Evolutionary conservation across 78 protist genomes (phyloP), one percentile per base, ranked within the genome.

Genomic region (Mastigamoeba balamuthi): DNA sequence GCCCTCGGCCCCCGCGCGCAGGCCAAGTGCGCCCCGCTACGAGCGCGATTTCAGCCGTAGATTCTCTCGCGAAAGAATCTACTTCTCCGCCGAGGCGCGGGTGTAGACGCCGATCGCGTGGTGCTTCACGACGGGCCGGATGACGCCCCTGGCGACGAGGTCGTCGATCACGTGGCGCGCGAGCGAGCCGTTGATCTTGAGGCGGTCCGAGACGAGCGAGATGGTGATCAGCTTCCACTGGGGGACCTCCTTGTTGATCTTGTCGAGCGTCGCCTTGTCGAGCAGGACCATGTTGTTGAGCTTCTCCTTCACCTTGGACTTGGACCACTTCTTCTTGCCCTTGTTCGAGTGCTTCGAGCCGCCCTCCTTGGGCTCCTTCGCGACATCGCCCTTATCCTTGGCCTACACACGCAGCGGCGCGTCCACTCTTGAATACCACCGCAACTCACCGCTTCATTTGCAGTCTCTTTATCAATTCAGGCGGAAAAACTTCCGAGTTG

Each of bases 301-400:
- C 66, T 76, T 77, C 77, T 82, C 87, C 74, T 71, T 76, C 29
- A 69, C 65, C 39, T 77, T 76, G 36, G 80, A 79, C 69, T 82
- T 82, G 41, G 77, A 65, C 87, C 87, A 65, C 69, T 65, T 65
- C n/a, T n/a, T n/a, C n/a, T n/a, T n/a, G n/a, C n/a, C n/a, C n/a
- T n/a, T n/a, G n/a, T n/a, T n/a, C n/a, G n/a, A n/a, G n/a, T n/a
- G n/a, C n/a, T n/a, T n/a, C n/a, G n/a, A n/a, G n/a, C n/a, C n/a
- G n/a, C n/a, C n/a, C n/a, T n/a, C n/a, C n/a, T n/a, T n/a, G n/a
- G n/a, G n/a, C n/a, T n/a, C n/a, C n/a, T n/a, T n/a, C n/a, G n/a
- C n/a, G n/a, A n/a, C n/a, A n/a, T n/a, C n/a, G n/a, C n/a, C n/a
- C n/a, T n/a, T n/a, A n/a, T n/a, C n/a, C n/a, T n/a, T n/a, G n/a